These are phyloP conservation scores for Hortaea werneckii DNA, from an alignment of 2,329 filamentous ascomycete species.

Conservation along the genomic window DNA sequence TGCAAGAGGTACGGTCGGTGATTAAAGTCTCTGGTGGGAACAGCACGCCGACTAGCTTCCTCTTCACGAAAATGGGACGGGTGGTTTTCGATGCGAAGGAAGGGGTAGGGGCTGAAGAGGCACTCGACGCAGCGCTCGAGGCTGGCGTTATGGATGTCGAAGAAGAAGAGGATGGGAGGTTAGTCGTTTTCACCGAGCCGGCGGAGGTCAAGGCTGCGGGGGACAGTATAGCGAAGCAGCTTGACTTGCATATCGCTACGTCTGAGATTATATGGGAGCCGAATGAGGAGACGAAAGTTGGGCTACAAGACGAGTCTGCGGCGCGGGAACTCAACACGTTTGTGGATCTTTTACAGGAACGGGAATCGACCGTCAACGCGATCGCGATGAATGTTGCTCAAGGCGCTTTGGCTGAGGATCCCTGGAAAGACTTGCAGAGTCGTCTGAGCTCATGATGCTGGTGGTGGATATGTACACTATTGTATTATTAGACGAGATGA, in stretches of 20 bases:
- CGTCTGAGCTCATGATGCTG: constrained; percentile 8
- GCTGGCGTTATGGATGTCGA: constrained; percentile 69
- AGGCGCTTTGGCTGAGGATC: constrained; percentile 19
- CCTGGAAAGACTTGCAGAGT: constrained; percentile 20
- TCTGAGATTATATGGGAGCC: constrained; percentile 78
- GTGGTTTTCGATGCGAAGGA: constrained; percentile 57
- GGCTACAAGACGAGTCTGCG: constrained; percentile 48
- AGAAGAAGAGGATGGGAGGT: constrained; percentile 55
- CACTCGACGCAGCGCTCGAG: constrained; percentile 74
- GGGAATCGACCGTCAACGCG: constrained; percentile 59
- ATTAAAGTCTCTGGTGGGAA: constrained; percentile 64
- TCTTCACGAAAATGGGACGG: constrained; percentile 74
- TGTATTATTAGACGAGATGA: not conserved
- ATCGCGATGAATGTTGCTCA: constrained; percentile 60
- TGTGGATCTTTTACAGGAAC: constrained; percentile 51
- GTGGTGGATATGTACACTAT: too few relatives aligned
- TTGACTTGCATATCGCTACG: constrained; percentile 58
- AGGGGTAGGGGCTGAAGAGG: constrained; percentile 52
- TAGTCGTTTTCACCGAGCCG: constrained; percentile 63
- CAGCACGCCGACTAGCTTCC: constrained; percentile 64
- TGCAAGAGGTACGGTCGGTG: constrained; percentile 61
- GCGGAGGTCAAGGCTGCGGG: constrained; percentile 54
- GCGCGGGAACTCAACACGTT: constrained; percentile 51
- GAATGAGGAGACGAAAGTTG: constrained; percentile 66
- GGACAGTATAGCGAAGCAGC: constrained; percentile 50